Evolutionary conservation across 108 stramenopile genomes (phyloP).

Genomic region (Licmophora abbreviata): DNA sequence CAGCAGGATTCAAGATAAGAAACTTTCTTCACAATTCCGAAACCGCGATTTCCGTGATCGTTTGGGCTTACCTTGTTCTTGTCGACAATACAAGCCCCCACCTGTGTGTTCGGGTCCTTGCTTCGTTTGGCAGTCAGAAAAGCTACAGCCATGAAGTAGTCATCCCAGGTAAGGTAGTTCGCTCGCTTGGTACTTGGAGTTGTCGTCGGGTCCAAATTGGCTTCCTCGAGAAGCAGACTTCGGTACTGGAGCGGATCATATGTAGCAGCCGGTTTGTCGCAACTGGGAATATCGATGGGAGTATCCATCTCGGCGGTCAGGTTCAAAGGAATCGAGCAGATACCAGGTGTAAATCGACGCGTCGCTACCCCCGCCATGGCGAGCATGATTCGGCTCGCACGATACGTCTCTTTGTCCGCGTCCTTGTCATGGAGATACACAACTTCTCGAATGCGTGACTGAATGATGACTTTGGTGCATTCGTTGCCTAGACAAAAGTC

Average conservation of each 20-base stretch:
- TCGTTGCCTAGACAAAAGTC: constrained; percentile 52
- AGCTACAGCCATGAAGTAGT: constrained; percentile 94
- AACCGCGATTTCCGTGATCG: not conserved
- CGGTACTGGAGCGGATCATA: constrained; percentile 21
- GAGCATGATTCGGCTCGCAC: constrained; percentile 83
- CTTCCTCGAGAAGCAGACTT: constrained; percentile 39
- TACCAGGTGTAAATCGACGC: constrained; percentile 15
- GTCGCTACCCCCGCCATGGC: constrained; percentile 67
- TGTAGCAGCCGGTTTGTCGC: not conserved
- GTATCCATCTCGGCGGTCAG: not conserved
- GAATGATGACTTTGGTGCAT: constrained; percentile 94
- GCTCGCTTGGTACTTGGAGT: constrained; percentile 19
- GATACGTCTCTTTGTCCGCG: constrained; percentile 35
- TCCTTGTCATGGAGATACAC: constrained; percentile 59
- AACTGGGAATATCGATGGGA: not conserved
- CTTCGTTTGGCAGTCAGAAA: constrained; percentile 91
- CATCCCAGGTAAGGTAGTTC: constrained; percentile 87
- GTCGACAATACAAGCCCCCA: constrained; percentile 84
- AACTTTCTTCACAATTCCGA: not conserved
- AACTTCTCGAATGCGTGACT: constrained; percentile 87
- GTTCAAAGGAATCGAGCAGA: not conserved
- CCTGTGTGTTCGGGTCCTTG: constrained; percentile 97
- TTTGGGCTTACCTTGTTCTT: too few species aligned
- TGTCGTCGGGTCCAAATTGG: constrained; percentile 40
- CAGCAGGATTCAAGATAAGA: not conserved